phyloP scores from a whole-genome alignment of 345 rosid genomes.

The Eucalyptus coolabah region DNA sequence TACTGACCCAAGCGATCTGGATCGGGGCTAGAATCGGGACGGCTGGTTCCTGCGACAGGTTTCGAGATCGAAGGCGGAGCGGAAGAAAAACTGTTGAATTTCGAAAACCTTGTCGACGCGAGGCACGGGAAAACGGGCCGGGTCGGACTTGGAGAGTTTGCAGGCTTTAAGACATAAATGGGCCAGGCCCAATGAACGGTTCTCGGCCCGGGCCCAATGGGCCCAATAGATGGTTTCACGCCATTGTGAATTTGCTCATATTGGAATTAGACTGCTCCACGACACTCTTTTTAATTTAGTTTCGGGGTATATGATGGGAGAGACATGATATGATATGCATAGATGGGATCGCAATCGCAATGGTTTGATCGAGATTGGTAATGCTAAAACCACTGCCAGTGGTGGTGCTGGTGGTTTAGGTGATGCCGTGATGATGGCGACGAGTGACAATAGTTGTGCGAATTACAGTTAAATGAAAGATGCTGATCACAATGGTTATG shows the following conservation, averaged over 20 bases:
- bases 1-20: background rate
- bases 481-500: rapidly evolving
- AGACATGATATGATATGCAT: background rate
- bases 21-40: background rate
- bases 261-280: background rate
- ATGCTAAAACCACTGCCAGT: background rate
- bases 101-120: background rate
- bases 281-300: background rate
- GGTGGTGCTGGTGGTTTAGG: background rate
- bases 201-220: background rate
- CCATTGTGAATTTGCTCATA: background rate
- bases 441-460: background rate
- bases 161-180: background rate
- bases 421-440: background rate
- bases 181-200: background rate
- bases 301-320: background rate
- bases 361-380: background rate
- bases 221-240: background rate
- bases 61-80: background rate
- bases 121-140: background rate
- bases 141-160: background rate
- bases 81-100: background rate
- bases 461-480: background rate
- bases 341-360: background rate
- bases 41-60: background rate